A percentile compares a stretch with the other conserved stretches of the same genome.
Conservation (phyloP, 768 basidiomycete species). For the Chalciporus piperatus region DNA sequence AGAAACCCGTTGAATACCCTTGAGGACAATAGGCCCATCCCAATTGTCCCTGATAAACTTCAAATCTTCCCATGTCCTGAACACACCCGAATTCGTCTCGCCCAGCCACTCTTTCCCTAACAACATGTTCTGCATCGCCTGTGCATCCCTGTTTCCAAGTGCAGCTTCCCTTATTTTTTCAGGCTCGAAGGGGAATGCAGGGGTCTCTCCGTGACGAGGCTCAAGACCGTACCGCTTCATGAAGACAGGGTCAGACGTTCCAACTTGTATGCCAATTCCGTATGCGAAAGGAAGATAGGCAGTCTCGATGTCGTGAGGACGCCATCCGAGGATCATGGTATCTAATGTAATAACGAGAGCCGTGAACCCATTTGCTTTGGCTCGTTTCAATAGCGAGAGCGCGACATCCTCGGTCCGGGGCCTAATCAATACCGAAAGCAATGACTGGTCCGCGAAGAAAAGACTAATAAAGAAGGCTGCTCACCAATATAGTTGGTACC, state of each 20-base stretch:
- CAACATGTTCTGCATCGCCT: conserved; percentile 33
- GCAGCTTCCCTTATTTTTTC: conserved; percentile 40
- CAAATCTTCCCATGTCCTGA: conserved; percentile 69
- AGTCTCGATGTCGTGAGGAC: conserved; percentile 67
- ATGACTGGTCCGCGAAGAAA: not conserved
- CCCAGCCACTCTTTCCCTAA: conserved; percentile 63
- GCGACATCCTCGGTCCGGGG: conserved; percentile 59
- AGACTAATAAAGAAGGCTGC: conserved; percentile 3
- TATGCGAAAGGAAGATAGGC: conserved; percentile 66
- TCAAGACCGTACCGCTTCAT: conserved; percentile 56
- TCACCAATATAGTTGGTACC: conserved; percentile 84
- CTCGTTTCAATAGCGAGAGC: conserved; percentile 61
- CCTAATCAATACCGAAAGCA: conserved; percentile 36
- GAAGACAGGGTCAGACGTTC: conserved; percentile 74
- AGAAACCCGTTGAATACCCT: conserved; percentile 68
- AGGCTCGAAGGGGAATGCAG: conserved; percentile 61
- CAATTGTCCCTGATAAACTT: conserved; percentile 67
- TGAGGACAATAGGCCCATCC: conserved; percentile 75
- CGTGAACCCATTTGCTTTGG: conserved; percentile 62
- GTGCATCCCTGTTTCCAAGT: conserved; percentile 45
- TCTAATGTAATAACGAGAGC: conserved; percentile 80
- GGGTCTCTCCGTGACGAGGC: conserved; percentile 36
- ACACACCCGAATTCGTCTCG: conserved; percentile 61
- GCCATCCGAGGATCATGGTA: conserved; percentile 71
- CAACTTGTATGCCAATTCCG: conserved; percentile 65